Percentiles rank a stretch among this genome's conserved stretches.
phyloP scores from a whole-genome alignment of 106 monocot genomes.

The Dioscorea dumetorum region DNA sequence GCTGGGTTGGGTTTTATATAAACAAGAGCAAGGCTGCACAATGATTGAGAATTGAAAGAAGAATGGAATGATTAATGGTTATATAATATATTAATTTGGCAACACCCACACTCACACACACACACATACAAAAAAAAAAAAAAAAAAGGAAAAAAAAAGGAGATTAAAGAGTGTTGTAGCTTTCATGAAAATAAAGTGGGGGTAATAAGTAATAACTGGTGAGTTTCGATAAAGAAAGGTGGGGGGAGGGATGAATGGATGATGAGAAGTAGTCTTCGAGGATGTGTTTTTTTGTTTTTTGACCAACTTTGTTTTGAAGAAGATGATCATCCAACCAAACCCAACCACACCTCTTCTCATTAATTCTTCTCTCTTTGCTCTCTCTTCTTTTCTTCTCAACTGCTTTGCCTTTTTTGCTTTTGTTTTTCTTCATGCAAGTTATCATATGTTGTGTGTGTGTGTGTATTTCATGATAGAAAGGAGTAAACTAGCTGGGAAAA shows the following conservation, averaged over 20 bases:
- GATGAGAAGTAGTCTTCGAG: constrained; percentile 56
- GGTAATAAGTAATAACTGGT: constrained; percentile 22
- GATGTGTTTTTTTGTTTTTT: constrained; percentile 15
- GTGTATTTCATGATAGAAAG: constrained; percentile 11
- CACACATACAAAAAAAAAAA: too few relatives aligned
- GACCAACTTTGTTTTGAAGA: constrained; percentile 49
- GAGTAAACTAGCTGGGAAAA: constrained; percentile 24
- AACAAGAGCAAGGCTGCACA: constrained; percentile 8
- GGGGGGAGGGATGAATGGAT: background rate
- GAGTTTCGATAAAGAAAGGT: constrained; percentile 43
- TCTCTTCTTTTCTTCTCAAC: background rate
- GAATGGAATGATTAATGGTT: constrained; percentile 13
- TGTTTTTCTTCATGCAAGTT: constrained; percentile 1
- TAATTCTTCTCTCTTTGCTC: constrained; percentile 13
- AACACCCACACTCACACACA: too few relatives aligned
- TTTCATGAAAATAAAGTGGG: constrained; percentile 23
- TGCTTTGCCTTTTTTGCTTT: constrained; percentile 21
- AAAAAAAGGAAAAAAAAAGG: too few relatives aligned
- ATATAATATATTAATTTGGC: too few relatives aligned
- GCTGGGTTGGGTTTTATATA: constrained; percentile 33
- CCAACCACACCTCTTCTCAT: constrained; percentile 1
- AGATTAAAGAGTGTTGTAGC: constrained; percentile 6
- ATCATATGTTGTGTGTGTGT: background rate
- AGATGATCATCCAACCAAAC: background rate
- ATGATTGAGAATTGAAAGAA: constrained; percentile 47